phyloP scores from a whole-genome alignment of 176 grass and related monocot genomes.

The Eleusine indica region DNA sequence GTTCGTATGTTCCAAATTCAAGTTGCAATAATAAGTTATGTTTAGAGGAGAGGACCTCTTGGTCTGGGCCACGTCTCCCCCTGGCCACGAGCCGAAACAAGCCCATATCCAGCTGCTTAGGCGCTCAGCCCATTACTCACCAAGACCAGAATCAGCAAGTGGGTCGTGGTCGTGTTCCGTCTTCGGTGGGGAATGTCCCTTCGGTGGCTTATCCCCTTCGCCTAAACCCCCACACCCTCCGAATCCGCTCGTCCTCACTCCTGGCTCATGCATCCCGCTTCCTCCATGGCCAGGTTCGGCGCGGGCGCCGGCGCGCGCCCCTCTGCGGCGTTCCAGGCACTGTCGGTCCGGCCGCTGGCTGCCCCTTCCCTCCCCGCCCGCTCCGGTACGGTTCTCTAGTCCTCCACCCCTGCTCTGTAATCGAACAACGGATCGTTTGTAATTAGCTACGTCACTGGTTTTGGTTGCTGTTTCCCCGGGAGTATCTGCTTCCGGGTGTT shows the following conservation, averaged over 20 bases:
- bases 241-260: not conserved
- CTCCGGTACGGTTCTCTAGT: conserved; percentile 23
- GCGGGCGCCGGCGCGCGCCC: conserved; percentile 12
- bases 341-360: not conserved
- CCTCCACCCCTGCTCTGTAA: not conserved
- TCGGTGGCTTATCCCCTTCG: conserved; percentile 13
- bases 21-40: too few species aligned
- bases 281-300: conserved; percentile 35
- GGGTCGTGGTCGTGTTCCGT: not conserved
- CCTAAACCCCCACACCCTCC: not conserved
- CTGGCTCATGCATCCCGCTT: not conserved
- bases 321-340: not conserved
- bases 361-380: not conserved
- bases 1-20: too few species aligned
- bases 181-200: not conserved
- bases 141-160: too few species aligned
- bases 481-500: not conserved
- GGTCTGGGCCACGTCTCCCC: too few species aligned
- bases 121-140: too few species aligned
- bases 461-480: not conserved
- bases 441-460: not conserved
- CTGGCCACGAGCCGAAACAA: too few species aligned
- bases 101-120: too few species aligned
- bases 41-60: too few species aligned
- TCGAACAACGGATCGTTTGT: not conserved